Evolutionary conservation across 495 filamentous ascomycete species (phyloP).

Genomic region (Talaromyces liani): DNA sequence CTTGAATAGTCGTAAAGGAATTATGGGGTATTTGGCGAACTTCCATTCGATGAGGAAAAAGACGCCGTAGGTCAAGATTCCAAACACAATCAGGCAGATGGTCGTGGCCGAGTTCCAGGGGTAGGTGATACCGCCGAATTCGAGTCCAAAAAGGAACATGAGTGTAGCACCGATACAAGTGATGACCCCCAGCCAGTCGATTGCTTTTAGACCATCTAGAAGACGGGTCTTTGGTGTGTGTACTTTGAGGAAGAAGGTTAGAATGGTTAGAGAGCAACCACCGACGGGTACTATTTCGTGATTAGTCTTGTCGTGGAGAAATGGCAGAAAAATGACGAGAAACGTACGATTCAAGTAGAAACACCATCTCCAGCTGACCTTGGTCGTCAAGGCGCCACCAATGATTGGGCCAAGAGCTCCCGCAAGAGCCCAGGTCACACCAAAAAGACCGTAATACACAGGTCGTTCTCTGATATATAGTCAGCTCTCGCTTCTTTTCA

Average conservation of each 20-base stretch:
- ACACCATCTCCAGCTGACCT: conserved; percentile 55
- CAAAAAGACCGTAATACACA: conserved; percentile 56
- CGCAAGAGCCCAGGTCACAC: conserved; percentile 69
- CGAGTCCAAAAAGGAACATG: conserved; percentile 75
- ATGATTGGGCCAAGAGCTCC: conserved; percentile 66
- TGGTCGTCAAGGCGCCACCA: conserved; percentile 66
- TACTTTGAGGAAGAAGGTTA: conserved; percentile 66
- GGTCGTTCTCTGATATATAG: conserved; percentile 47
- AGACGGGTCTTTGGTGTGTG: conserved; percentile 71
- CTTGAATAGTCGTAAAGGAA: conserved; percentile 64
- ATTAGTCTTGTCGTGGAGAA: conserved; percentile 11
- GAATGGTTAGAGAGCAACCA: conserved; percentile 57
- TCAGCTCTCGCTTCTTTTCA: background rate
- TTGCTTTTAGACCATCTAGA: conserved; percentile 58
- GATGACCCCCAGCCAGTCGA: conserved; percentile 69
- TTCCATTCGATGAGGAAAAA: conserved; percentile 66
- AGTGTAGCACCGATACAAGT: conserved; percentile 68
- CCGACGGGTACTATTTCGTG: conserved; percentile 54
- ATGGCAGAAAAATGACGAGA: background rate
- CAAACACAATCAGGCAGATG: conserved; percentile 73
- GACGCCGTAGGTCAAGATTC: conserved; percentile 49
- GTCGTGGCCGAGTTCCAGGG: conserved; percentile 72
- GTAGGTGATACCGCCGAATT: conserved; percentile 66
- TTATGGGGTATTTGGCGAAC: conserved; percentile 68
- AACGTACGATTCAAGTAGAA: conserved; percentile 58